A percentile compares a stretch with the other conserved stretches of the same genome.
These are phyloP conservation scores for Myxozyma neotropica DNA, from an alignment of 805 yeast species.

Conservation along the genomic window DNA sequence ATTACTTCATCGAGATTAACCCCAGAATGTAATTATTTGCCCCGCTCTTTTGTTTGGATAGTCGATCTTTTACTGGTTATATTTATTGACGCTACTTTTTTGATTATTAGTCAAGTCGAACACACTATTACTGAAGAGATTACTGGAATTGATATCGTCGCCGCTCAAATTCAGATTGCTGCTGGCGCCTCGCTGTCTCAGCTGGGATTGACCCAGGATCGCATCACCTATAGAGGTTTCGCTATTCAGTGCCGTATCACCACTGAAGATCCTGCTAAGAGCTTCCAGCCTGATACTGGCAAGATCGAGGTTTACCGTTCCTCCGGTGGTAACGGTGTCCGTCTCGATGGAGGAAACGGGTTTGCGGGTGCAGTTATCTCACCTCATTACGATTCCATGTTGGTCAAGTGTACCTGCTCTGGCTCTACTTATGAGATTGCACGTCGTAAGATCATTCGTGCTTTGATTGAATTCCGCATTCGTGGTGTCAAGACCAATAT, in stretches of 20 bases:
- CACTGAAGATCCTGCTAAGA: slow-evolving; percentile 95
- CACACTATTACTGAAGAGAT: slow-evolving; percentile 98
- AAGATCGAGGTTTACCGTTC: slow-evolving; percentile 97
- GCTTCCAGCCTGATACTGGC: slow-evolving; percentile 98
- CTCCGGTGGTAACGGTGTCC: slow-evolving; percentile 98
- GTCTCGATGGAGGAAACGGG: slow-evolving; percentile 98
- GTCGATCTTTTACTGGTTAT: neutral
- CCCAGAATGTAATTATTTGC: slow-evolving; percentile 72
- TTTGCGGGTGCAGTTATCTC: slow-evolving; percentile 95
- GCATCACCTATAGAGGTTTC: slow-evolving; percentile 93
- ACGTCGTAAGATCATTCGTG: slow-evolving; percentile 95
- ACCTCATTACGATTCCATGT: slow-evolving; percentile 97
- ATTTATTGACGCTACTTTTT: no score
- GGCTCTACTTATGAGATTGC: slow-evolving; percentile 97
- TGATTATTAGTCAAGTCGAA: slow-evolving; percentile 90
- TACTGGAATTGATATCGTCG: slow-evolving; percentile 96
- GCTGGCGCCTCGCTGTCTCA: slow-evolving; percentile 95
- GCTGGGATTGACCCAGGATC: slow-evolving; percentile 90
- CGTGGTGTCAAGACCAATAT: slow-evolving; percentile 99
- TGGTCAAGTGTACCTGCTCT: slow-evolving; percentile 96
- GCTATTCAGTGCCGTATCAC: slow-evolving; percentile 99
- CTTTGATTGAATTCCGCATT: slow-evolving; percentile 95
- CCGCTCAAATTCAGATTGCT: slow-evolving; percentile 98
- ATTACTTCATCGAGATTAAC: slow-evolving; percentile 96
- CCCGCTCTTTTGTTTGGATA: no score